phyloP scores from a whole-genome alignment of 805 yeast species.

The Hanseniaspora clermontiae region DNA sequence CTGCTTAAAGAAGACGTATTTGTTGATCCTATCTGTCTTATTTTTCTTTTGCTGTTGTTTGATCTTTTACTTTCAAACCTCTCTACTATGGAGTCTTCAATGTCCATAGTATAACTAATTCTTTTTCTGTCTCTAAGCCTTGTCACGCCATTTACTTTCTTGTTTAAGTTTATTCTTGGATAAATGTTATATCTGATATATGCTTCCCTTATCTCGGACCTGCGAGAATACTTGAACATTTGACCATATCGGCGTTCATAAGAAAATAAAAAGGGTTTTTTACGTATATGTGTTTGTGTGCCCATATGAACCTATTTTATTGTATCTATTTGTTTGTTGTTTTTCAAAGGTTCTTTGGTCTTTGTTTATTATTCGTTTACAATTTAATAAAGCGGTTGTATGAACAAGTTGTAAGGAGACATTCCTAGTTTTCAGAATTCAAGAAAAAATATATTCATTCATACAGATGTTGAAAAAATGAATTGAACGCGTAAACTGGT shows the following conservation, averaged over 20 bases:
- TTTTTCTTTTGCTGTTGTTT: neutral
- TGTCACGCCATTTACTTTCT: neutral
- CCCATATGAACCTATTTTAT: neutral
- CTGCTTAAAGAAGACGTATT: neutral
- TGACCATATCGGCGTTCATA: slow-evolving; percentile 1
- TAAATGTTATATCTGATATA: neutral
- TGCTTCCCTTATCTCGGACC: slow-evolving; percentile 1
- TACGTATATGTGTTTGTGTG: neutral
- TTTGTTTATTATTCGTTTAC: too few relatives aligned
- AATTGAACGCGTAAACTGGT: too few relatives aligned
- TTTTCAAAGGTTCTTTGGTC: too few relatives aligned
- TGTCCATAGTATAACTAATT: neutral
- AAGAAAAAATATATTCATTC: too few relatives aligned
- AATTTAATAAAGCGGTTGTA: too few relatives aligned
- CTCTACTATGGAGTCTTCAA: neutral
- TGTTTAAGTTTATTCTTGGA: neutral
- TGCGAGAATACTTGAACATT: slow-evolving; percentile 1
- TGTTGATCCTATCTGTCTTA: neutral
- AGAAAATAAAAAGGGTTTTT: neutral
- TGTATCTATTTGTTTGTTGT: too few relatives aligned
- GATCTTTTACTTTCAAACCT: neutral
- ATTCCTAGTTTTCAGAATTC: too few relatives aligned
- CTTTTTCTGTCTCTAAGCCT: slow-evolving; percentile 4
- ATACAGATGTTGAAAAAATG: too few relatives aligned
- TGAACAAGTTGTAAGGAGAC: too few relatives aligned